Percentiles rank a stretch among this genome's conserved stretches.
Conservation (phyloP, 495 filamentous ascomycete genomes). For the Lichenothelia convexa region DNA sequence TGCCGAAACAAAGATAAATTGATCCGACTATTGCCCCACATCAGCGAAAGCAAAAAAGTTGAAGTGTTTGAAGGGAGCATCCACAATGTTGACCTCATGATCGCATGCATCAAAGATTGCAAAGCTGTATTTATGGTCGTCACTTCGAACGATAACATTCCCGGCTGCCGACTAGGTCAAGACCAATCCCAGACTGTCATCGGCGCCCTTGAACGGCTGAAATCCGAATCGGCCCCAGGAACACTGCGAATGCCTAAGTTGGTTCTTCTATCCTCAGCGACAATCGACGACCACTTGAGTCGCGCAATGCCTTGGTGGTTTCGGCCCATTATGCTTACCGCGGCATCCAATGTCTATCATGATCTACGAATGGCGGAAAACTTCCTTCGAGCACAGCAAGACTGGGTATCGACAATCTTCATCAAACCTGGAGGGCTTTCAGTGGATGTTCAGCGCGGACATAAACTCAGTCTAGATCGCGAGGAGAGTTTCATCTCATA, state of each 20-base stretch:
- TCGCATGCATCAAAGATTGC: slow-evolving; percentile 15
- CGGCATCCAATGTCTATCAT: slow-evolving; percentile 20
- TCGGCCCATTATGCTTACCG: slow-evolving; percentile 11
- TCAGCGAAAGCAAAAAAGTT: slow-evolving; percentile 12
- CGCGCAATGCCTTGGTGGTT: slow-evolving; percentile 14
- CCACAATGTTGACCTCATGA: slow-evolving; percentile 18
- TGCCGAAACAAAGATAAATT: slow-evolving; percentile 24
- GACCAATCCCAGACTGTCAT: slow-evolving; percentile 20
- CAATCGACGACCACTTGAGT: slow-evolving; percentile 18
- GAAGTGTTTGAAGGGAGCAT: slow-evolving; percentile 23
- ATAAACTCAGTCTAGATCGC: slow-evolving; percentile 21
- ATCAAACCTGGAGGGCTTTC: slow-evolving; percentile 27
- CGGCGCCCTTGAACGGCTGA: slow-evolving; percentile 15
- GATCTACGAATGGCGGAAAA: slow-evolving; percentile 22
- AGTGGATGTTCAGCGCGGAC: slow-evolving; percentile 22
- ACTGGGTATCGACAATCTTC: slow-evolving; percentile 20
- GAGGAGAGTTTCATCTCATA: slow-evolving; percentile 23
- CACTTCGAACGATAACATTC: slow-evolving; percentile 23
- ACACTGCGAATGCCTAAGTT: slow-evolving; percentile 22
- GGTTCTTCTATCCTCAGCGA: slow-evolving; percentile 23
- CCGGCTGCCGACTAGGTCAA: slow-evolving; percentile 16
- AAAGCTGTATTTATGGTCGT: slow-evolving; percentile 21
- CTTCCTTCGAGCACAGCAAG: slow-evolving; percentile 19
- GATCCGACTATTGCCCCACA: slow-evolving; percentile 13
- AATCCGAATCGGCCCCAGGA: neutral